Percentiles rank a stretch among this genome's conserved stretches.
Conservation (phyloP, 306 rosid species). For the Rosa persica region DNA sequence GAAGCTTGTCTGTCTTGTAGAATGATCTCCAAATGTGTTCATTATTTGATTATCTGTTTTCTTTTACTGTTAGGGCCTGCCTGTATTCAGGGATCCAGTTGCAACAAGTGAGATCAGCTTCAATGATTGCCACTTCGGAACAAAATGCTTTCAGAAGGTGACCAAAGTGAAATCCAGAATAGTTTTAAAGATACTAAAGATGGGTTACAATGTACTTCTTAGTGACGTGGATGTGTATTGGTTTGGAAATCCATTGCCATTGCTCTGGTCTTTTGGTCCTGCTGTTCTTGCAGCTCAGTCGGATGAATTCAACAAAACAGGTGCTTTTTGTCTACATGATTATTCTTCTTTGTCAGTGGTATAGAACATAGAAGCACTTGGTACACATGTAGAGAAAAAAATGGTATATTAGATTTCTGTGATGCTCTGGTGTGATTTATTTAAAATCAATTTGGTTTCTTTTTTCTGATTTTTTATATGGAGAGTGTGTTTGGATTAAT, state of each 20-base stretch:
- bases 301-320: slow-evolving; percentile 77
- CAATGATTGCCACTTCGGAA: slow-evolving; percentile 89
- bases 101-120: slow-evolving; percentile 72
- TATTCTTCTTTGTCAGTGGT: neutral
- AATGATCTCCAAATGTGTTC: neutral
- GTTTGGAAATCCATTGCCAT: slow-evolving; percentile 77
- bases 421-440: neutral
- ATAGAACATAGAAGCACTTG: neutral
- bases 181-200: slow-evolving; percentile 74
- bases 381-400: neutral
- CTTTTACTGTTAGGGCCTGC: slow-evolving; percentile 64
- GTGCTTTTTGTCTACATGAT: slow-evolving; percentile 32
- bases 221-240: slow-evolving; percentile 90
- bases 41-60: neutral
- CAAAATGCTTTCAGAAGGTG: slow-evolving; percentile 91
- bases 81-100: slow-evolving; percentile 68
- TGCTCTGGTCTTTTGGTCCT: slow-evolving; percentile 65
- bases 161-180: slow-evolving; percentile 90
- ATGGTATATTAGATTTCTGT: neutral
- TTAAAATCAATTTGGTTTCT: neutral
- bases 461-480: neutral
- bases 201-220: slow-evolving; percentile 88
- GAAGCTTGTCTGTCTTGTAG: neutral
- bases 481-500: neutral
- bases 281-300: slow-evolving; percentile 76